These are phyloP conservation scores for Corymbia calophylla DNA, from an alignment of 441 rosid species.

Conservation along the genomic window DNA sequence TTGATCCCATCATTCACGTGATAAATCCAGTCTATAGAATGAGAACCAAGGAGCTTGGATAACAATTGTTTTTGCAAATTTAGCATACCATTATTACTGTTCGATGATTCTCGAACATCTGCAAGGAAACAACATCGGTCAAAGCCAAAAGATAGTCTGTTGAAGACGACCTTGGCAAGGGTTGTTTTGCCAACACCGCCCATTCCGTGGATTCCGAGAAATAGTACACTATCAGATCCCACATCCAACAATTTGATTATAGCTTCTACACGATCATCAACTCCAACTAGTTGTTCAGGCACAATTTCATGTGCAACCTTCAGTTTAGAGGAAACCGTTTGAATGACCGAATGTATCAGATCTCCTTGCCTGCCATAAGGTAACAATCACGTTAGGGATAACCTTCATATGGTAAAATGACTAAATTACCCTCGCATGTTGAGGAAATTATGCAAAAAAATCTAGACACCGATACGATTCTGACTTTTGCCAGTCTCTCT, in stretches of 20 bases:
- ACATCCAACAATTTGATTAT: background rate
- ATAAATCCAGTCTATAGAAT: background rate
- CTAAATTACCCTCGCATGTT: too few species aligned
- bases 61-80: background rate
- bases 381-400: background rate
- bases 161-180: background rate
- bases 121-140: background rate
- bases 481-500: background rate
- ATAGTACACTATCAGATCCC: background rate
- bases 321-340: fast-evolving
- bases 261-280: background rate
- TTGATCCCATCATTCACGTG: background rate
- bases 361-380: background rate
- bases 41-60: background rate
- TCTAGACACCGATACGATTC: fast-evolving
- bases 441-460: background rate
- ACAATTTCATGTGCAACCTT: background rate
- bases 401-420: background rate
- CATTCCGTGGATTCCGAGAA: background rate
- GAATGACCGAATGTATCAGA: background rate
- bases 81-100: background rate
- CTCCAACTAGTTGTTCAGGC: background rate
- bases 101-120: background rate
- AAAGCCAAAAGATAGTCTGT: background rate
- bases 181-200: background rate